Base-by-base conservation (phyloP, 805 yeast species). In the Geotrichum ghanense region DNA sequence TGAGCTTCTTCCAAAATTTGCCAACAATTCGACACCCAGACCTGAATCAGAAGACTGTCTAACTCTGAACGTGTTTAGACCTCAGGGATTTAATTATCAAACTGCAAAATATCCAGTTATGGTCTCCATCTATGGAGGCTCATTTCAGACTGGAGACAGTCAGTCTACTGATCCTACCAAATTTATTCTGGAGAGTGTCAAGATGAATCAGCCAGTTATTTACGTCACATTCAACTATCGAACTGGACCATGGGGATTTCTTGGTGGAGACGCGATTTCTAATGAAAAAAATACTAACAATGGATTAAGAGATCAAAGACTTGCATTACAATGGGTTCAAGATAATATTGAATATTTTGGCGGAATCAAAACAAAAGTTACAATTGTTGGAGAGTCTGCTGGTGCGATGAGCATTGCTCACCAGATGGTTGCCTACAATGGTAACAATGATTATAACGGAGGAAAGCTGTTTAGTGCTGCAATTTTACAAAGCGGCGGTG, bases 351-450 rank as follows among this genome's bases (percentile, higher is more conserved):
- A 40, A 5, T 45, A 47, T 17, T 64, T 64, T 49, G 63, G 65
- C 17, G 67, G 68, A 23, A 54, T 62, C 47, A 55, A 62, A 3
- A 50, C 54, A 19, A 51, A 51, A 47, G 52, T 64, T 14, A 62
- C 65, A 3, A 50, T 64, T 22, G 59, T 59, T 48, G 67, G 68
- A n/a, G 61, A 62, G 49, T 52, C 59, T 45, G 65, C 68, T 3
- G 68, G 68, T 4, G 57, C 45, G 12, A 46, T 44, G 2, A 7
- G 31, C 22, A 39, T 46, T 6, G 10, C 10, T 4, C 43, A 48
- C 27, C 55, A 50, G 19, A 23, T 53, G 49, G 14, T 46, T 9
- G 35, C 48, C 10, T 27, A 48, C 22, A 45, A 44, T 20, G 53
- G 54, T 5, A 43, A 41, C n/a, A 45, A 42, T 16, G 40, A 27